These are phyloP conservation scores for Stylosanthes scabra DNA, from an alignment of 331 rosid genomes.

Conservation along the genomic window DNA sequence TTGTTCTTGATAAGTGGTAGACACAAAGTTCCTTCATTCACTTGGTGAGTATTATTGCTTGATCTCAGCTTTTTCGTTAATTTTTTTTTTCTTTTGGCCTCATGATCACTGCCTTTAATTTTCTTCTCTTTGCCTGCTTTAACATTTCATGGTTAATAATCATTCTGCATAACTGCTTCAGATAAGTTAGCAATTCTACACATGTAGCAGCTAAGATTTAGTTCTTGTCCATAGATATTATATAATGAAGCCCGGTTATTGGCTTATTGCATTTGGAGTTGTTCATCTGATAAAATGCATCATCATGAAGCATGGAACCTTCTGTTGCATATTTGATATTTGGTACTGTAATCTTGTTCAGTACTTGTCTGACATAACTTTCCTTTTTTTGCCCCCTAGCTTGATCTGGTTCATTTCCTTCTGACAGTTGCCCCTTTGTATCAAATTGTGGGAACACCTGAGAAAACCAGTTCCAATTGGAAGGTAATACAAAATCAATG, in stretches of 20 bases:
- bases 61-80: conserved; percentile 39
- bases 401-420: conserved; percentile 21
- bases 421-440: conserved; percentile 28
- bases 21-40: conserved; percentile 27
- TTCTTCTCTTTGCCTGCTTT: conserved; percentile 28
- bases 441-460: conserved; percentile 34
- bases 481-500: conserved; percentile 41
- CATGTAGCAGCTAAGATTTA: not conserved
- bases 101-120: conserved; percentile 39
- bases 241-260: conserved; percentile 23
- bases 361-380: not conserved
- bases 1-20: conserved; percentile 37
- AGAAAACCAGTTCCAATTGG: too few species aligned
- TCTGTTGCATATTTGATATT: not conserved
- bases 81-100: conserved; percentile 24
- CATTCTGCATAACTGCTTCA: conserved; percentile 17
- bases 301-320: conserved; percentile 14
- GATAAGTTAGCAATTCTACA: not conserved
- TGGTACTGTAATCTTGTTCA: conserved; percentile 33
- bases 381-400: not conserved
- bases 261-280: conserved; percentile 32
- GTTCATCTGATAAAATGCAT: conserved; percentile 9
- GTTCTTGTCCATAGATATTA: conserved; percentile 21
- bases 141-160: conserved; percentile 13
- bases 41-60: conserved; percentile 50